Percentiles rank a stretch among this genome's conserved stretches.
phyloP scores from a whole-genome alignment of 192 early-diverging fungal species.

The Jimgerdemannia flammicorona region DNA sequence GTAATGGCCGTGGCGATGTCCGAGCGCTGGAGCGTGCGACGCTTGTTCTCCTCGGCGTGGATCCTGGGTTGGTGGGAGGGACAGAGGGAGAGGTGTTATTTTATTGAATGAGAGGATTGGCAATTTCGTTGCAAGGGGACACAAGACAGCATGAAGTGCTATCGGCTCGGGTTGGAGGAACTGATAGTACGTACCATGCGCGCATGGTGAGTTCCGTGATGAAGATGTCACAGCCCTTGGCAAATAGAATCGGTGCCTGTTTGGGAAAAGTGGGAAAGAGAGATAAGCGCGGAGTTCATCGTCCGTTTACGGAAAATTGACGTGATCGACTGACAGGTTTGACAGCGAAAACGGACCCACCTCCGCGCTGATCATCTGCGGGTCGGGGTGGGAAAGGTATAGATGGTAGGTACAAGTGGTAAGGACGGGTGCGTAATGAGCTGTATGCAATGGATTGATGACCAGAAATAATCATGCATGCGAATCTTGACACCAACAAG shows the following conservation, averaged over 20 bases:
- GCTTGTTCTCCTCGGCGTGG: constrained; percentile 94
- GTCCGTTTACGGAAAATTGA: too few species aligned
- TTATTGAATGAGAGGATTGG: too few species aligned
- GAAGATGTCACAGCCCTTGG: constrained; percentile 95
- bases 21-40: constrained; percentile 88
- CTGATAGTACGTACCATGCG: constrained; percentile 52
- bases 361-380: constrained; percentile 60
- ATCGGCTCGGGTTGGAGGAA: not conserved
- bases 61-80: constrained; percentile 47
- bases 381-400: constrained; percentile 12
- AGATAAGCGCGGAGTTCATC: too few species aligned
- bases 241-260: constrained; percentile 90
- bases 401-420: constrained; percentile 29
- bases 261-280: constrained; percentile 39
- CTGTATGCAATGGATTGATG: too few species aligned
- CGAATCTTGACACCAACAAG: too few species aligned
- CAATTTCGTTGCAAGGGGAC: too few species aligned
- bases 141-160: not conserved
- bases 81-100: too few species aligned
- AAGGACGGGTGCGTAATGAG: too few species aligned
- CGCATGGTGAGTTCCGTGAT: constrained; percentile 84
- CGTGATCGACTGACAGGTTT: too few species aligned
- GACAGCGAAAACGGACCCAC: constrained; percentile 14
- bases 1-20: constrained; percentile 91
- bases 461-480: too few species aligned